Conservation (phyloP, 208 protist species). For the Trypanosoma platydactyli region DNA sequence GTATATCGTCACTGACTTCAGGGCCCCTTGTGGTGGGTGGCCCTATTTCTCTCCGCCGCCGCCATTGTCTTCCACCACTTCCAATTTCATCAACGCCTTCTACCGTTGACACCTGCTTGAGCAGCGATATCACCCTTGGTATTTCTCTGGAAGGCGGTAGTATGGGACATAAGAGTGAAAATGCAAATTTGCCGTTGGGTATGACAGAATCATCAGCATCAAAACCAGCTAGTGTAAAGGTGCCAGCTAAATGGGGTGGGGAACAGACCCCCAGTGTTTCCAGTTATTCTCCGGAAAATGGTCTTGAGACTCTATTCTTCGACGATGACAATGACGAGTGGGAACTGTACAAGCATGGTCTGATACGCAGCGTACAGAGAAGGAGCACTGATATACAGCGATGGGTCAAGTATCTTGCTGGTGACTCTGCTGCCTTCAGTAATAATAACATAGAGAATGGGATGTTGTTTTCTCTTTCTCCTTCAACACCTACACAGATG, state of each 20-base stretch:
- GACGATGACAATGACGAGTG: slow-evolving; percentile 63
- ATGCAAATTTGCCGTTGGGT: neutral
- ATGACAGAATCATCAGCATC: neutral
- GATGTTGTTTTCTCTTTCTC: slow-evolving; percentile 9
- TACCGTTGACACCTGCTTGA: neutral
- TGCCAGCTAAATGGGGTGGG: neutral
- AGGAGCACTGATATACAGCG: neutral
- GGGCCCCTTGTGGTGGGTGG: neutral
- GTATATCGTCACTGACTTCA: slow-evolving; percentile 6
- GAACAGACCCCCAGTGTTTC: neutral
- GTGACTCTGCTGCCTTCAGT: neutral
- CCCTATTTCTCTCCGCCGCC: slow-evolving; percentile 2
- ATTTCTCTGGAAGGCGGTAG: too few relatives aligned
- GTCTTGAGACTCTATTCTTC: slow-evolving; percentile 20
- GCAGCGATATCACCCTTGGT: neutral
- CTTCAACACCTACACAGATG: neutral
- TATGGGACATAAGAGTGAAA: too few relatives aligned
- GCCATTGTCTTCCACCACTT: slow-evolving; percentile 19
- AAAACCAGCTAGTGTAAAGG: neutral
- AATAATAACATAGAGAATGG: slow-evolving; percentile 1
- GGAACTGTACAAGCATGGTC: slow-evolving; percentile 44
- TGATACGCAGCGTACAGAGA: slow-evolving; percentile 5
- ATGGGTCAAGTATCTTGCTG: slow-evolving; percentile 15
- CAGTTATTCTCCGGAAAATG: neutral
- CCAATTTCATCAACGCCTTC: neutral